These are phyloP conservation scores for Ophiostoma pallidulum DNA, from an alignment of 2,329 filamentous ascomycete genomes.

Conservation along the genomic window DNA sequence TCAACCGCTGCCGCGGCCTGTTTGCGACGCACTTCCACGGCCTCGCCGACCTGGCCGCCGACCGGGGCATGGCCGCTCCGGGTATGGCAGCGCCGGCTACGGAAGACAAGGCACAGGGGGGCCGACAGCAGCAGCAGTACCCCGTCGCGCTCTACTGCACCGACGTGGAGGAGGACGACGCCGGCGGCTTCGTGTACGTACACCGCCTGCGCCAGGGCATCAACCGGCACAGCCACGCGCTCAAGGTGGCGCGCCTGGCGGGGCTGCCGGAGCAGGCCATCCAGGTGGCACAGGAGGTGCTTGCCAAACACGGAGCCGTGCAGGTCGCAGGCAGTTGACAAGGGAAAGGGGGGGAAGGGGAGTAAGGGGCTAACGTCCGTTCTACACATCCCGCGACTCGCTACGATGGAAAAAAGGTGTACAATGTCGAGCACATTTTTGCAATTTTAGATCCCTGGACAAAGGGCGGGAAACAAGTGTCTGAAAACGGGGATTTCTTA, in stretches of 20 bases:
- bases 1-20: constrained; percentile 69
- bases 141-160: constrained; percentile 73
- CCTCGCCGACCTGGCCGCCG: constrained; percentile 64
- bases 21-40: constrained; percentile 95
- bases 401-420: too few species aligned
- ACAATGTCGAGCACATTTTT: too few species aligned
- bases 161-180: constrained; percentile 66
- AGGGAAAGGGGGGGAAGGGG: not conserved
- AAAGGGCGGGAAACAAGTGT: too few species aligned
- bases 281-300: constrained; percentile 51
- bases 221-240: constrained; percentile 78
- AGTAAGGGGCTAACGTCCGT: too few species aligned
- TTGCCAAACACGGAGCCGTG: constrained; percentile 25
- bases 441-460: too few species aligned
- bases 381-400: too few species aligned
- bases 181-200: constrained; percentile 71
- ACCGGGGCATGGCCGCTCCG: constrained; percentile 33
- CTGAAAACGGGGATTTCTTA: too few species aligned
- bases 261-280: constrained; percentile 69
- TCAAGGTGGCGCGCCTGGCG: constrained; percentile 87
- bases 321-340: constrained; percentile 4
- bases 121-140: constrained; percentile 22
- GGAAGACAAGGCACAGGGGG: too few species aligned
- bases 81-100: constrained; percentile 19
- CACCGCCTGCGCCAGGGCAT: constrained; percentile 74